Base-by-base conservation (phyloP, 1,139 yeast species). In the Chernovozyma aurita region DNA sequence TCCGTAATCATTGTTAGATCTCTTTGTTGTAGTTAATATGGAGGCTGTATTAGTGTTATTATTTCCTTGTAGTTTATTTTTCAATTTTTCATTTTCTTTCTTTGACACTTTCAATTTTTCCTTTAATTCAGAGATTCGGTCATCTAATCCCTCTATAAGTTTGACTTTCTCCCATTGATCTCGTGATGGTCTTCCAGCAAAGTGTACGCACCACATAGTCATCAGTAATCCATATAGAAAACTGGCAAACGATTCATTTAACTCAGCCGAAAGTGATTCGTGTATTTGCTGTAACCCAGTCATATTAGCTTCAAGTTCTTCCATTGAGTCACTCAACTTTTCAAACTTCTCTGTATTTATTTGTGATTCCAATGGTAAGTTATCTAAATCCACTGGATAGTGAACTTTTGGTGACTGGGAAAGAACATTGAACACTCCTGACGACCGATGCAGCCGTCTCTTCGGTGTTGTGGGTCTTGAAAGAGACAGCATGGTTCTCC, bases 151-250 rank as follows among this genome's bases (percentile, higher is more conserved):
- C 36, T 56, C 55, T 14, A 55, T 51, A 17, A 47, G 45, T 39
- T 57, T 54, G 15, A 61, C 46, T 33, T 55, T 51, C 30, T 66
- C 65, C 63, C 65, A 63, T 21, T 57, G 61, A n/a, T 52, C 55
- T 36, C 52, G 52, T 4, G 65, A 57, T 8, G 74, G 73, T 32
- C 65, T 53, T 1, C 66, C 67, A 1, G 71, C 72, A 44, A 78
- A 77, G 48, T 76, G 80, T 22, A 77, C 76, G 56, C 85, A 79
- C 78, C 83, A 79, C 57, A 81, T 78, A 38, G 80, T 78, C 48
- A 78, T 73, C 45, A 74, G 69, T 36, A 80, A 53, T 4, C 87
- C 86, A 48, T 78, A 79, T 35, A 79, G 55, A 32, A 80, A 71
- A 30, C 82, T 66, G 9, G 83, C 77, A 48, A 80, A 70, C 1